These are phyloP conservation scores for Ambrosiella beaveri DNA, from an alignment of 2,329 filamentous ascomycete species.

Conservation along the genomic window DNA sequence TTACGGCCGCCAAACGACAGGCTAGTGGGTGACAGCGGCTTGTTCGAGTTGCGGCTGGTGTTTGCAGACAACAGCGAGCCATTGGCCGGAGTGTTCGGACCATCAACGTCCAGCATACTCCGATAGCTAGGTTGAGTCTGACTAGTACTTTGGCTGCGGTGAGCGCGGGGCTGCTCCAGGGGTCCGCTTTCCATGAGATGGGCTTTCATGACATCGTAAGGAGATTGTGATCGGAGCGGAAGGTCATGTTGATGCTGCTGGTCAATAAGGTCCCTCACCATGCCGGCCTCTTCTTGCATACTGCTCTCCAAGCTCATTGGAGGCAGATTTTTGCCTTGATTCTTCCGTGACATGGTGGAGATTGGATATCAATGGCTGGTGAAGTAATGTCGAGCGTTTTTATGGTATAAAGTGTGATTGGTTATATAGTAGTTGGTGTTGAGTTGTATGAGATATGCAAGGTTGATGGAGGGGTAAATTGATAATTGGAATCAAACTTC, in stretches of 20 bases:
- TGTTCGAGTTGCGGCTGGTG: conserved; percentile 6
- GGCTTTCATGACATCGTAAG: conserved; percentile 52
- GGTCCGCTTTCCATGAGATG: conserved; percentile 33
- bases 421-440: no score
- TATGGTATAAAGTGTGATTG: background rate
- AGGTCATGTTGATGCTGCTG: conserved; percentile 22
- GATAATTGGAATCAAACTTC: no score
- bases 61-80: conserved; percentile 8
- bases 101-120: conserved; percentile 35
- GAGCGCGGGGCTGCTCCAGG: conserved; percentile 6
- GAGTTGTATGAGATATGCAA: no score
- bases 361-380: background rate
- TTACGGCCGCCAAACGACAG: conserved; percentile 3
- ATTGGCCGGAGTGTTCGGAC: conserved; percentile 12
- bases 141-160: conserved; percentile 18
- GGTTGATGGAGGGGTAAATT: no score
- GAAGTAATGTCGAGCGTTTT: background rate
- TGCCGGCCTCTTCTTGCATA: conserved; percentile 59
- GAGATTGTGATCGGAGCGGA: conserved; percentile 27
- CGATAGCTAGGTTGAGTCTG: conserved; percentile 29
- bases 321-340: conserved; percentile 17
- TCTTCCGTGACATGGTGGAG: background rate
- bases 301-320: conserved; percentile 61
- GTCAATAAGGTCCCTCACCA: conserved; percentile 55
- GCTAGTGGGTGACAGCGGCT: conserved; percentile 9